Percentiles rank a stretch among this genome's conserved stretches.
Conservation (phyloP, 2,329 filamentous ascomycete genomes). For the Ceratocystis papillata region DNA sequence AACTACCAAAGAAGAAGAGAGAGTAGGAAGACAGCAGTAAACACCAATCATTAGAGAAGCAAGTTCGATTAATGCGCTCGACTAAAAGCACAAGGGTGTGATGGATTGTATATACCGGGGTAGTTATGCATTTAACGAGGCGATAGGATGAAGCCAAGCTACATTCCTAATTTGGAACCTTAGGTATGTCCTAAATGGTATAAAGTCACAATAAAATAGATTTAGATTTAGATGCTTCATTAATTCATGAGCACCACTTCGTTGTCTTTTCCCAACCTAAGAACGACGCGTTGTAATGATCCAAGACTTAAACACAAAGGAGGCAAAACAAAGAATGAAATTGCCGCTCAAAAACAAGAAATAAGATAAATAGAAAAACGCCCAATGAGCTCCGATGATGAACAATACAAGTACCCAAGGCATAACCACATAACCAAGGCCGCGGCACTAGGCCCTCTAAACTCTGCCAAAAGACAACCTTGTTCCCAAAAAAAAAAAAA, state of each 20-base stretch:
- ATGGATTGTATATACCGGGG: neutral
- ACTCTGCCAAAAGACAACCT: neutral
- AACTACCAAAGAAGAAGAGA: neutral
- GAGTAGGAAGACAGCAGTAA: neutral
- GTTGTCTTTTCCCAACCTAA: neutral
- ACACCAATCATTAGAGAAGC: neutral
- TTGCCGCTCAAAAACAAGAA: conserved; percentile 1
- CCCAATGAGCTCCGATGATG: neutral
- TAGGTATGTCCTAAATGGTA: neutral
- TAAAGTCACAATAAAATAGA: neutral
- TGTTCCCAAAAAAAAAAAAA: neutral
- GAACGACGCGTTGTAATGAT: neutral
- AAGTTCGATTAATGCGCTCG: conserved; percentile 4
- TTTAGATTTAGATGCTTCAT: neutral
- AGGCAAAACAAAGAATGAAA: neutral
- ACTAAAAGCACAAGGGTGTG: neutral
- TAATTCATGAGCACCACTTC: neutral
- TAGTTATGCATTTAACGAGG: neutral
- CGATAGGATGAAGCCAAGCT: neutral
- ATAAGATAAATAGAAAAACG: conserved; percentile 5
- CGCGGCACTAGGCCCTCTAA: neutral
- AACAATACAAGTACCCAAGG: conserved; percentile 3
- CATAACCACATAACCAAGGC: conserved; percentile 16
- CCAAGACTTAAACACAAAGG: neutral
- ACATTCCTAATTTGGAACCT: conserved; percentile 7